These are phyloP conservation scores for Verruconis gallopava DNA, from an alignment of 2,329 filamentous ascomycete genomes.

Conservation along the genomic window DNA sequence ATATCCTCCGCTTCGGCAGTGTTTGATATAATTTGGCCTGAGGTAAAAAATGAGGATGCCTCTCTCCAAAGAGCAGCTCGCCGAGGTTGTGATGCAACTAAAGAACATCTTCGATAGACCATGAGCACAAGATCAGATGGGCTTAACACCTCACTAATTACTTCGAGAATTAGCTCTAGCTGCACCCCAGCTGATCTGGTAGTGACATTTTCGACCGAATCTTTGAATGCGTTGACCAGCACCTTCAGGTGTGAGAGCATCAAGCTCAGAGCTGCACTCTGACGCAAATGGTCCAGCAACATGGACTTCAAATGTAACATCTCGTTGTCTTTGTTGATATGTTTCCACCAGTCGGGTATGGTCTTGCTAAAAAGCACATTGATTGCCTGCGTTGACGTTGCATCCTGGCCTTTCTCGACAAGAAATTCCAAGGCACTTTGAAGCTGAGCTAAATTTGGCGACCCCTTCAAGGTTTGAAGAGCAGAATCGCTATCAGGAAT, in stretches of 20 bases:
- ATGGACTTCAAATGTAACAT: slow-evolving; percentile 65
- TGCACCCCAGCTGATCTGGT: slow-evolving; percentile 18
- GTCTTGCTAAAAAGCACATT: slow-evolving; percentile 62
- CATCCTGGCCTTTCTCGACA: slow-evolving; percentile 41
- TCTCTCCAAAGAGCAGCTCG: slow-evolving; percentile 47
- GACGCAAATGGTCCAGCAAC: slow-evolving; percentile 49
- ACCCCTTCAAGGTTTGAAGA: slow-evolving; percentile 45
- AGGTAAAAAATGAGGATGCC: slow-evolving; percentile 43
- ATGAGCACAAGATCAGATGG: background rate
- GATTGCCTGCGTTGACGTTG: slow-evolving; percentile 60
- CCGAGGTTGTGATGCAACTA: background rate
- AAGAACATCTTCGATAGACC: background rate
- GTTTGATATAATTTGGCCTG: slow-evolving; percentile 45
- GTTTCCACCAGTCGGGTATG: slow-evolving; percentile 69
- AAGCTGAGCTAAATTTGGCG: slow-evolving; percentile 49
- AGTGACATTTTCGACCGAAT: slow-evolving; percentile 19
- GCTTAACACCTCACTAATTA: slow-evolving; percentile 30
- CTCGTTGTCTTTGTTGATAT: slow-evolving; percentile 33
- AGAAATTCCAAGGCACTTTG: slow-evolving; percentile 42
- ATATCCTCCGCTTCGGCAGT: slow-evolving; percentile 46
- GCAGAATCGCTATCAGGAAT: slow-evolving; percentile 36
- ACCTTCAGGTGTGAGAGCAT: slow-evolving; percentile 17
- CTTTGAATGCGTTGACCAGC: slow-evolving; percentile 34
- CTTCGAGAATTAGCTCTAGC: slow-evolving; percentile 28
- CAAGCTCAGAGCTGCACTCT: background rate